phyloP scores from a whole-genome alignment of 2,329 filamentous ascomycete genomes.

The Penicillium sp. region DNA sequence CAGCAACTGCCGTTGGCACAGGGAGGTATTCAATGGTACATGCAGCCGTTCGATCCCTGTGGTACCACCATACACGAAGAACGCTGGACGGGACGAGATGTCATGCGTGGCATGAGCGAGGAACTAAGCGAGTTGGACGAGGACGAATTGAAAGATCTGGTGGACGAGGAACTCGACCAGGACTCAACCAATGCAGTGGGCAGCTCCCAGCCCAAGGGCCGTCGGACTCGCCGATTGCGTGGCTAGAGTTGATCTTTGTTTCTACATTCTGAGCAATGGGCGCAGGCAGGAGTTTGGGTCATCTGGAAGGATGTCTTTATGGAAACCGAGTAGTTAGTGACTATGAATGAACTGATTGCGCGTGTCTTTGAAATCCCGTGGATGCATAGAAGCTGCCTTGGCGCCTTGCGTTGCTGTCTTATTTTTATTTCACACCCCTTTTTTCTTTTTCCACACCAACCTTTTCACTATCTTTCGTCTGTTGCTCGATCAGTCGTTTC shows the following conservation, averaged over 20 bases:
- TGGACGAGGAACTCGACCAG: conserved; percentile 45
- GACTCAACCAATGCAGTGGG: conserved; percentile 9
- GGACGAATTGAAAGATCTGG: conserved; percentile 71
- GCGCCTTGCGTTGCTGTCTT: conserved; percentile 14
- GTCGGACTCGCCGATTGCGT: conserved; percentile 20
- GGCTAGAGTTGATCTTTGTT: conserved; percentile 6
- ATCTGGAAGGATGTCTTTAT: not conserved
- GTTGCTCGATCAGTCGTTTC: not conserved
- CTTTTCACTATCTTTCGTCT: conserved; percentile 3
- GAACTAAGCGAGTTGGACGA: conserved; percentile 89
- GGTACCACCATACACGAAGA: conserved; percentile 77
- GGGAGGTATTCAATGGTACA: conserved; percentile 84
- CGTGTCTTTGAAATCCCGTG: no score
- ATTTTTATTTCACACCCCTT: not conserved
- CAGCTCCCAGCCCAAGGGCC: conserved; percentile 14
- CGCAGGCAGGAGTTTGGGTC: conserved; percentile 16
- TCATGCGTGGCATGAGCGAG: conserved; percentile 69
- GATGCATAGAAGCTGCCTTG: conserved; percentile 5
- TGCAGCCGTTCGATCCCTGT: conserved; percentile 69
- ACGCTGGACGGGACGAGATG: conserved; percentile 65
- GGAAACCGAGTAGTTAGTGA: not conserved
- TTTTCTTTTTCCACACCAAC: not conserved
- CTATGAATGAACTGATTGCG: not conserved
- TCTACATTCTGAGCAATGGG: conserved; percentile 11
- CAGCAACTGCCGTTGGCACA: conserved; percentile 52